Conservation (phyloP, 129 eudicot species). For the Flaveria trinervia region DNA sequence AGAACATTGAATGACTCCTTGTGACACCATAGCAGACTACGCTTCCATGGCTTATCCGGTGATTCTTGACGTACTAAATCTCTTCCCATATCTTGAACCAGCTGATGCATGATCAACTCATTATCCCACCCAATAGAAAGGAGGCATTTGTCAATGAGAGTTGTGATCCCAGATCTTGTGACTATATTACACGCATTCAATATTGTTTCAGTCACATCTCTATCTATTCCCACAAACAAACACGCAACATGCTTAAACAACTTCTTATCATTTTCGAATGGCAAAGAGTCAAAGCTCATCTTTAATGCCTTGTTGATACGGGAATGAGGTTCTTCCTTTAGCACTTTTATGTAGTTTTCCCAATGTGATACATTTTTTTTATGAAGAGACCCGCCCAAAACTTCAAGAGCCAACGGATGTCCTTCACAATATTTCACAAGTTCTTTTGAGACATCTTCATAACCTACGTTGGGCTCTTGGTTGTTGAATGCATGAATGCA, state of each 20-base stretch:
- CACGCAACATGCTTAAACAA: constrained; percentile 15
- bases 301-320: neutral
- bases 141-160: neutral
- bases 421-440: constrained; percentile 30
- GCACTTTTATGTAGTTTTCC: constrained; percentile 10
- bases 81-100: constrained; percentile 16
- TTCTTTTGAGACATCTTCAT: neutral
- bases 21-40: constrained; percentile 12
- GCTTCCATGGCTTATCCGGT: neutral
- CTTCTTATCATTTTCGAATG: neutral
- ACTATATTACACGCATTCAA: neutral
- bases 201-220: constrained; percentile 15
- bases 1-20: neutral
- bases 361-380: neutral
- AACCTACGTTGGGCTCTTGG: constrained; percentile 19
- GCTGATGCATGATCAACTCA: neutral
- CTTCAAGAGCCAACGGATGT: constrained; percentile 36
- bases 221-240: constrained; percentile 27
- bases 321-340: constrained; percentile 8
- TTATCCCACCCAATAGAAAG: neutral
- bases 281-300: constrained; percentile 10
- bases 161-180: neutral
- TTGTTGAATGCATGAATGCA: constrained; percentile 34
- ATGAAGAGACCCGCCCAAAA: constrained; percentile 27
- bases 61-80: constrained; percentile 10